A percentile compares a stretch with the other conserved stretches of the same genome.
Conservation (phyloP, 768 basidiomycete genomes). For the Lentinula sp. region DNA sequence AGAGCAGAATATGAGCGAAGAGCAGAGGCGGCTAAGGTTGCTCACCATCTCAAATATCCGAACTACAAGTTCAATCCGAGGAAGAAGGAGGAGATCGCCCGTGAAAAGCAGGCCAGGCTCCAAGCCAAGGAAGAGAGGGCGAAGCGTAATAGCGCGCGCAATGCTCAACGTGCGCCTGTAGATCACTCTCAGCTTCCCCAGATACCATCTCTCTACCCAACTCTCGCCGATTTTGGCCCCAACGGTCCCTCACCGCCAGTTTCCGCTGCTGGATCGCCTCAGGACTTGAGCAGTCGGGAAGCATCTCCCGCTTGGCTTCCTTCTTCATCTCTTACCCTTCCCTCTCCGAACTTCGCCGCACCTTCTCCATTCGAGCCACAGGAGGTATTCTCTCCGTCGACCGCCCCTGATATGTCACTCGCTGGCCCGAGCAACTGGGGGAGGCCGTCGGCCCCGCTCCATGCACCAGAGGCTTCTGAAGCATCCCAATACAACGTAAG, state of each 20-base stretch:
- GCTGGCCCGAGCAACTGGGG: constrained; percentile 5
- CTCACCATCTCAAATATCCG: constrained; percentile 47
- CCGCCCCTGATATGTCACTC: neutral
- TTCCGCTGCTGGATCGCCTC: constrained; percentile 45
- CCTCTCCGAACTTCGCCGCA: neutral
- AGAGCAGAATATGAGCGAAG: constrained; percentile 45
- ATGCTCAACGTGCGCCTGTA: neutral
- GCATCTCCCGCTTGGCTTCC: neutral
- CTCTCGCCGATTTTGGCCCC: constrained; percentile 21
- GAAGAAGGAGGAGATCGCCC: constrained; percentile 46
- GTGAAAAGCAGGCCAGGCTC: constrained; percentile 32
- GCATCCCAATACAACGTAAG: neutral
- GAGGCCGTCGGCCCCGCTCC: neutral
- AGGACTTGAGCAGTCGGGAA: constrained; percentile 12
- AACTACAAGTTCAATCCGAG: constrained; percentile 52
- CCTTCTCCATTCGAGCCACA: neutral
- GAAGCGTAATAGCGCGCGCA: constrained; percentile 13
- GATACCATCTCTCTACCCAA: constrained; percentile 14
- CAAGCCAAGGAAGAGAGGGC: constrained; percentile 30
- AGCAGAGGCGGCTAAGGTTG: constrained; percentile 47
- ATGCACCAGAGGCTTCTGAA: neutral
- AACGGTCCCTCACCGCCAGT: constrained; percentile 47
- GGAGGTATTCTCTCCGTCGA: neutral
- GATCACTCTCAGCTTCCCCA: constrained; percentile 12
- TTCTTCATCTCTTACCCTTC: neutral